Evolutionary conservation across 441 rosid species (phyloP).

Genomic region (Melastoma candidum): DNA sequence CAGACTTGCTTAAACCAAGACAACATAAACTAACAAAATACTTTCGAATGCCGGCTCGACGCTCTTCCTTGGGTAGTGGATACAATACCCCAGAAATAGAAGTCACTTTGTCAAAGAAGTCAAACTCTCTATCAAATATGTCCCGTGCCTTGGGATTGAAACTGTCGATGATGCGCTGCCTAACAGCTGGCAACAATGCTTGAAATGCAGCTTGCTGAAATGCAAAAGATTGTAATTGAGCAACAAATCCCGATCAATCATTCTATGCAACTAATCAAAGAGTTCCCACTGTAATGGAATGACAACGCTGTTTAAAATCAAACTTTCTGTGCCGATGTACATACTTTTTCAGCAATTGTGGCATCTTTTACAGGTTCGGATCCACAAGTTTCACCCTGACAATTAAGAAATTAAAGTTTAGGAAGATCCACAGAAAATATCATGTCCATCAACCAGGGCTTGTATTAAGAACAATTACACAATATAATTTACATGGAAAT

Average conservation of each 20-base stretch:
- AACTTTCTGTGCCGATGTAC: constrained; percentile 1
- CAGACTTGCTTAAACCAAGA: neutral
- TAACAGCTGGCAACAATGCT: constrained; percentile 64
- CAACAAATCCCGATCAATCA: too few species aligned
- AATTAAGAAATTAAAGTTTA: constrained; percentile 19
- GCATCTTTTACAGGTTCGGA: constrained; percentile 62
- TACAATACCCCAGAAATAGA: constrained; percentile 73
- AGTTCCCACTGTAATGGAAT: too few species aligned
- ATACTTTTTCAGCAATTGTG: constrained; percentile 49
- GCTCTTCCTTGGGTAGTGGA: constrained; percentile 89
- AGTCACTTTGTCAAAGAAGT: constrained; percentile 92
- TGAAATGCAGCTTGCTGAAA: constrained; percentile 73
- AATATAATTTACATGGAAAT: too few species aligned
- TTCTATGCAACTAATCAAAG: too few species aligned
- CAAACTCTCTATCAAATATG: constrained; percentile 77
- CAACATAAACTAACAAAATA: constrained; percentile 19
- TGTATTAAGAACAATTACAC: too few species aligned
- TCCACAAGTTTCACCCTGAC: constrained; percentile 70
- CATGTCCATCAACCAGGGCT: too few species aligned
- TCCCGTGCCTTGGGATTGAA: constrained; percentile 70
- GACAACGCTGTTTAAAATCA: too few species aligned
- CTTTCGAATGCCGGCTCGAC: constrained; percentile 93
- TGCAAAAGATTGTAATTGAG: neutral
- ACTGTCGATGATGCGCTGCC: constrained; percentile 79
- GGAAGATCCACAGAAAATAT: too few species aligned